Evolutionary conservation across 768 basidiomycete species (phyloP), one percentile per base, ranked within the genome.

Genomic region (Ramaria rubella): DNA sequence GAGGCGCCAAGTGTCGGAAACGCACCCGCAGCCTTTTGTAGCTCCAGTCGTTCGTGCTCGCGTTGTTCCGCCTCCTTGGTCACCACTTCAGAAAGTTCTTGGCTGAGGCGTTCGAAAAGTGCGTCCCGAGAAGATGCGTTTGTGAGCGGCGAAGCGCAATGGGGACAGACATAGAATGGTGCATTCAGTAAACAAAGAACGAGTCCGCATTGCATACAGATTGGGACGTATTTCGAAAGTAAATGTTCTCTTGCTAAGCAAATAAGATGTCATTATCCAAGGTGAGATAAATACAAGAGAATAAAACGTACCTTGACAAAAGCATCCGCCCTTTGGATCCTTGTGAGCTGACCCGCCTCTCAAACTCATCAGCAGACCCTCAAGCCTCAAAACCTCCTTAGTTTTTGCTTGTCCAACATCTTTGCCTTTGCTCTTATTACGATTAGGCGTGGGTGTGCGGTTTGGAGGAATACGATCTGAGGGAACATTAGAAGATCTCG

Each of bases 251-350:
- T 72, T 2, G 85, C 86, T 86, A 61, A 24, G 49, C 7, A 19
- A 12, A 46, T 36, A 43, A 19, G 23, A 44, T 7, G 24, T 38
- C 43, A 27, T 6, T 42, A n/a, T 4, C 1, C 15, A 45, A 38
- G n/a, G n/a, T n/a, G n/a, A n/a, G n/a, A n/a, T n/a, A n/a, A n/a
- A n/a, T n/a, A n/a, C n/a, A n/a, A n/a, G n/a, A n/a, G n/a, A n/a
- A n/a, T n/a, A n/a, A n/a, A n/a, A n/a, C 26, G 7, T 27, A 81
- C 85, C 83, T 71, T 81, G 79, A 61, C 86, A 88, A 63, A 85
- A 87, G 63, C 86, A 88, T 0, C 85, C 84, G 4, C 81, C 80
- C 38, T 77, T 79, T 0, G 81, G 77, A 67, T 87, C 84, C 55
- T 69, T 78, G 38, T 69, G 65, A 0, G 53, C 66, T 2, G 71